Evolutionary conservation across 2,329 filamentous ascomycete genomes (phyloP), one percentile per base, ranked within the genome.

Genomic region (Xylariaceae sp.): DNA sequence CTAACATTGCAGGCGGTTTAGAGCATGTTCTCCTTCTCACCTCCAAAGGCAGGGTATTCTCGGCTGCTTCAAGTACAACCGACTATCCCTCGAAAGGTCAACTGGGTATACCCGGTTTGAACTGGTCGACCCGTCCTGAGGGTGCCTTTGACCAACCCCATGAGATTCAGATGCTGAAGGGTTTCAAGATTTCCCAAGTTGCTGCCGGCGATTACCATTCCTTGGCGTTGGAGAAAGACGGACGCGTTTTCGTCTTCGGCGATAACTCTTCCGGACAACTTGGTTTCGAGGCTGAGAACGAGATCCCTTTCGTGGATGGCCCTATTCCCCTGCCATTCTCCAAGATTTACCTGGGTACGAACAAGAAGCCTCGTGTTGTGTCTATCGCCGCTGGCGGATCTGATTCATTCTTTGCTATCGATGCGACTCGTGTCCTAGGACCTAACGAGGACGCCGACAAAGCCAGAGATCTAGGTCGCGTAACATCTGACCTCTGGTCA

Each of bases 211-310:
- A 96, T 70, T 86, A 87, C 65, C 94, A 99, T 75, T 96, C 91
- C 3, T 76, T 95, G 1, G 89, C 86, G 0, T 80, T 92, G 13
- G 90, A 93, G 70, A 83, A 83, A 61, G 80, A 88, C 55, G 93
- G 93, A 13, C 84, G 86, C 13, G 82, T 94, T 13, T 96, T 94
- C 73, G 81, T 86, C 5, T 97, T 96, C 75, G 94, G 94, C 44
- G 92, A 97, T 73, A 97, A 97, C 75, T 86, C 87, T 0, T 83
- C 85, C 49, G 94, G 94, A n/a, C 94, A 97, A 73, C 81, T 97
- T 2, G 93, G 93, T n/a, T 86, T 93, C 67, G 85, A 90, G 54
- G 84, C 82, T 56, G 85, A 85, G 53, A 72, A 82, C 0, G 82
- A 87, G 34, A 77, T 83, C 13, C 79, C 84, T 6, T 82, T 77